Evolutionary conservation across 2,329 filamentous ascomycete genomes (phyloP), one percentile per base, ranked within the genome.

Genomic region (Talaromyces atroroseus): DNA sequence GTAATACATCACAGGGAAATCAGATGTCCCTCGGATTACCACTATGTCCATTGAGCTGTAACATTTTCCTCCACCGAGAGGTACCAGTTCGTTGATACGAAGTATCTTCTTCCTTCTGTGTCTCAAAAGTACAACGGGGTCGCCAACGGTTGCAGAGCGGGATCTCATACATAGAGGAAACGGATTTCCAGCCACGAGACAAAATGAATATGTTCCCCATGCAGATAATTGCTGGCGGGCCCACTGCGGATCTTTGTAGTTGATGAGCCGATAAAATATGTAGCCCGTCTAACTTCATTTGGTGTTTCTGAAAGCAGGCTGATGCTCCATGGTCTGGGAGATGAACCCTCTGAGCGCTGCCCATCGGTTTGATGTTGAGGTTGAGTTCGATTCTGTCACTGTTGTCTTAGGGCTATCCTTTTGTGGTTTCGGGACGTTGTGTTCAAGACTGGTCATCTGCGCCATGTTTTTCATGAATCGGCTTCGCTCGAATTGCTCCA

Each of bases 251-350:
- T 21, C 7, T 1, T 2, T 44, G 18, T 23, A 23, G 20, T 44
- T 23, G 40, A 14, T 8, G 18, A 20, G 38, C n/a, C 4, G 16
- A 26, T 26, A 14, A 1, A 32, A 32, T 2, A 26, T 11, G 4
- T 23, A 32, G 20, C 18, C 20, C 32, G 12, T 14, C 11, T 23
- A 21, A 5, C 8, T 34, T 55, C 51, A 58, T 47, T 58, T 58
- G 14, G 36, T 36, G 26, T 54, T 58, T 42, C 78, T 71, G 68
- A 95, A 95, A 2, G 87, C 89, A 14, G 87, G 84, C 64, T 92
- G 92, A 72, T 90, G 88, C 74, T 96, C 90, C 85, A 96, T 90
- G 1, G 90, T 96, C 44, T 86, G 81, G 1, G 89, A 87, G 52
- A 96, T 95, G 68, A 92, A 95, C 10, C 80, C 85, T 64, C 92